Evolutionary conservation across 108 stramenopile genomes (phyloP).

Genomic region (Conticribra guillardii): DNA sequence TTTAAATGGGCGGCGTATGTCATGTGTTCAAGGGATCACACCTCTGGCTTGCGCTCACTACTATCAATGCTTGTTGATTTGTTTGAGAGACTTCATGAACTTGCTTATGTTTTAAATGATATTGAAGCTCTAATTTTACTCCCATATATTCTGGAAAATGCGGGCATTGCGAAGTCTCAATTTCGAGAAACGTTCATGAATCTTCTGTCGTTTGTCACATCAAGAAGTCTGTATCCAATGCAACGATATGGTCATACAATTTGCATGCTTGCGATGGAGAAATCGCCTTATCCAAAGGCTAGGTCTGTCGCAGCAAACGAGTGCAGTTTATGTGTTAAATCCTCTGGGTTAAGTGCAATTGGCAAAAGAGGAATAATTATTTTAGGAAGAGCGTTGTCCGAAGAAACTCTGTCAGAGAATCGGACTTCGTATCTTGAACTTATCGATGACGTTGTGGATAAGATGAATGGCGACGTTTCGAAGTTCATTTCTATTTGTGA

Average conservation of each 20-base stretch:
- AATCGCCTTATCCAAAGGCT: conserved; percentile 64
- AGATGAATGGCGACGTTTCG: conserved; percentile 73
- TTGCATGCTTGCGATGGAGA: conserved; percentile 76
- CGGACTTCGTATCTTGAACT: conserved; percentile 70
- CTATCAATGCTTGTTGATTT: conserved; percentile 50
- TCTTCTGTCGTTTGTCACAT: conserved; percentile 49
- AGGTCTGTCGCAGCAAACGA: conserved; percentile 65
- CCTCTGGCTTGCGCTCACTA: conserved; percentile 72
- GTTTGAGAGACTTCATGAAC: conserved; percentile 51
- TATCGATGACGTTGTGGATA: conserved; percentile 61
- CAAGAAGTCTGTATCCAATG: conserved; percentile 48
- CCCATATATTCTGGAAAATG: conserved; percentile 80
- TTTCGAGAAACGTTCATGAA: conserved; percentile 64
- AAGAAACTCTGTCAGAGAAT: conserved; percentile 77
- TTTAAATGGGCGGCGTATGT: conserved; percentile 77
- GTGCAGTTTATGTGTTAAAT: conserved; percentile 62
- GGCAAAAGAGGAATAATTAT: conserved; percentile 78
- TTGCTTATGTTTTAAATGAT: conserved; percentile 54
- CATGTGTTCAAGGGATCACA: conserved; percentile 74
- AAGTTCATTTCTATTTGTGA: conserved; percentile 71
- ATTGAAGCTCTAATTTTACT: conserved; percentile 64
- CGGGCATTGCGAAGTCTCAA: conserved; percentile 74
- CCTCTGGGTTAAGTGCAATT: conserved; percentile 63
- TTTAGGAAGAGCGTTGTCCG: conserved; percentile 65
- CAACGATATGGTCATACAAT: conserved; percentile 67